Conservation (phyloP, 2,329 filamentous ascomycete species). For the Fusarium luffae region DNA sequence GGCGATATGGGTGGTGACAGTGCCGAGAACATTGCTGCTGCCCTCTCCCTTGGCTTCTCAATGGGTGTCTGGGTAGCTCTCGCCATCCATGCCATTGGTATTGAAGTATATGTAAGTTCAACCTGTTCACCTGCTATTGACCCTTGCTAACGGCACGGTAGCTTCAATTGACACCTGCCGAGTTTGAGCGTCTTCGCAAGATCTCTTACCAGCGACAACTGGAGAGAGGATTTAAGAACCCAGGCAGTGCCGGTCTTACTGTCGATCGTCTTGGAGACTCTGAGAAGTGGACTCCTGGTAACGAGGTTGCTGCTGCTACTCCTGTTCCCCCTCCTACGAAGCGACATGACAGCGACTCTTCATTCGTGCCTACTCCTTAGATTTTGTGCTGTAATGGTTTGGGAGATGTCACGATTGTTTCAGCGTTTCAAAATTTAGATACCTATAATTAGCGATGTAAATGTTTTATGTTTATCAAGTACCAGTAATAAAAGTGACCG, state of each 20-base stretch:
- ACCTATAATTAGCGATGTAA: not conserved
- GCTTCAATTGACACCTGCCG: constrained; percentile 21
- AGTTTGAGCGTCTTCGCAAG: constrained; percentile 14
- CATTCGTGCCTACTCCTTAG: not conserved
- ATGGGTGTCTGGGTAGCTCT: constrained; percentile 10
- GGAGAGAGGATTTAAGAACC: constrained; percentile 10
- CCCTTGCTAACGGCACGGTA: not conserved
- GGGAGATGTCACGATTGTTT: fast-evolving
- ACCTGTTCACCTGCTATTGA: fast-evolving
- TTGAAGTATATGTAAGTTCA: constrained; percentile 20
- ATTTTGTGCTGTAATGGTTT: fast-evolving
- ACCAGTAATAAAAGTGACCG: fast-evolving
- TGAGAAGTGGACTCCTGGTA: not conserved
- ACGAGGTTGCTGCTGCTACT: not conserved
- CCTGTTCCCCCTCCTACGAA: not conserved
- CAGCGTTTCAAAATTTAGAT: not conserved
- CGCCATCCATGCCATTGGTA: constrained; percentile 10
- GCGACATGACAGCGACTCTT: not conserved
- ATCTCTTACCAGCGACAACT: constrained; percentile 14
- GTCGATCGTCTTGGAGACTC: constrained; percentile 16
- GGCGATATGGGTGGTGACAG: constrained; percentile 14
- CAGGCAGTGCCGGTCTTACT: constrained; percentile 8
- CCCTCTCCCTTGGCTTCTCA: constrained; percentile 12
- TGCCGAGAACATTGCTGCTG: constrained; percentile 9
- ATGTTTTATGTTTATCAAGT: not conserved